phyloP scores from a whole-genome alignment of 345 rosid genomes.

The Kandelia obovata region DNA sequence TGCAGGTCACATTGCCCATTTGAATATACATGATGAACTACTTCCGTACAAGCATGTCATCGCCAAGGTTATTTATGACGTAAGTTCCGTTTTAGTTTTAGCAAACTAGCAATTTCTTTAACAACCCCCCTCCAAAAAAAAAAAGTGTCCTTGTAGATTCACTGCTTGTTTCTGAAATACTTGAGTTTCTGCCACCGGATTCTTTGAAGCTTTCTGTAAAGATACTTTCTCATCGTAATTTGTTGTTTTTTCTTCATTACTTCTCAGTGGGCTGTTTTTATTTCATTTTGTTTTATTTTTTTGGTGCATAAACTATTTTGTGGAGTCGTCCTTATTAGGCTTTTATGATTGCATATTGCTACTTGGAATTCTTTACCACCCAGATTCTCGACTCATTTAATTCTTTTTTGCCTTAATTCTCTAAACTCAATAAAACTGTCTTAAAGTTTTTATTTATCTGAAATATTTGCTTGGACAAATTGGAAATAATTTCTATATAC shows the following conservation, averaged over 20 bases:
- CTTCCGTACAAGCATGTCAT: constrained; percentile 79
- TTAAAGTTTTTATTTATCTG: background rate
- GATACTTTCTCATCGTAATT: background rate
- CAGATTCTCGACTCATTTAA: background rate
- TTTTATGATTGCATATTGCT: background rate
- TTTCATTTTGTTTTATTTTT: no score
- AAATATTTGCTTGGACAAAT: background rate
- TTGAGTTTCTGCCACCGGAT: background rate
- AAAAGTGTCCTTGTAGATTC: background rate
- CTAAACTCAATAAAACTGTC: background rate
- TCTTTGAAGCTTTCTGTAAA: background rate
- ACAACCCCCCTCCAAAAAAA: no score
- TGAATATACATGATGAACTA: constrained; percentile 81
- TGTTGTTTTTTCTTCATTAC: background rate
- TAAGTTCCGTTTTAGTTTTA: constrained; percentile 30
- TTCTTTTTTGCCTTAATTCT: background rate
- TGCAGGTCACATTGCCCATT: constrained; percentile 95
- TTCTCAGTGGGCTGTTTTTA: background rate
- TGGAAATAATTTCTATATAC: background rate
- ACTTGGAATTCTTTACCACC: background rate
- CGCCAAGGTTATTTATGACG: constrained; percentile 89
- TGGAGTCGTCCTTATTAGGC: background rate
- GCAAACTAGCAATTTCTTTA: background rate
- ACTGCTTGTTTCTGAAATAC: background rate
- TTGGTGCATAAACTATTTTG: background rate